Evolutionary conservation across 2,329 filamentous ascomycete species (phyloP).

Genomic region (Furcasterigmium furcatum): DNA sequence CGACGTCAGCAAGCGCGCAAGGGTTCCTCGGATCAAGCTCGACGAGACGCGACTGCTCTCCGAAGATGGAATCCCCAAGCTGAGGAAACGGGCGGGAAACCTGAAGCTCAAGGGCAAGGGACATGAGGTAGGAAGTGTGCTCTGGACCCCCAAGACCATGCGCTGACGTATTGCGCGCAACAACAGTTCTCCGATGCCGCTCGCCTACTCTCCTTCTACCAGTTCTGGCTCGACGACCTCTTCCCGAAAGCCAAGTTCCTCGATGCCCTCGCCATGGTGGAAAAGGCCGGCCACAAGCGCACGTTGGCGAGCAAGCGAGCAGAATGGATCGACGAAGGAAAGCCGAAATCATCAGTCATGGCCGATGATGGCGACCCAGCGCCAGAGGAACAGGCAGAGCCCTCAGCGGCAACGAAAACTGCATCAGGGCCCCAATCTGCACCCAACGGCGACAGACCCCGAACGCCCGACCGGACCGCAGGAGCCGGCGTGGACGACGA

Average conservation of each 20-base stretch:
- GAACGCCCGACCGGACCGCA: conserved; percentile 20
- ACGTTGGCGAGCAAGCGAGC: conserved; percentile 69
- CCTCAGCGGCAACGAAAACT: conserved; percentile 16
- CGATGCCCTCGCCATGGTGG: conserved; percentile 85
- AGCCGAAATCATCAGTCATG: conserved; percentile 41
- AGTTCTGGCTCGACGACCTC: conserved; percentile 93
- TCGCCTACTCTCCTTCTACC: conserved; percentile 83
- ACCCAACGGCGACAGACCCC: conserved; percentile 26
- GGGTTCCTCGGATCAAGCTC: conserved; percentile 74
- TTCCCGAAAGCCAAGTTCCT: conserved; percentile 93
- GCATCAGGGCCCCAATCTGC: too few relatives aligned
- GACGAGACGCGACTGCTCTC: conserved; percentile 84
- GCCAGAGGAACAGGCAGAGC: conserved; percentile 13
- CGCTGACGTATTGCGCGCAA: neutral
- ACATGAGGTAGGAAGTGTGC: conserved; percentile 63
- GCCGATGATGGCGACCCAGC: conserved; percentile 25
- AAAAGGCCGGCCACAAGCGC: conserved; percentile 88
- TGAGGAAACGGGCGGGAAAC: conserved; percentile 67
- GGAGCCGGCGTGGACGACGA: conserved; percentile 18
- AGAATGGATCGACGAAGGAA: conserved; percentile 81
- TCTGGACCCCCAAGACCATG: neutral
- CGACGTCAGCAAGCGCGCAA: conserved; percentile 72
- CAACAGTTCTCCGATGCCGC: conserved; percentile 77
- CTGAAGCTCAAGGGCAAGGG: conserved; percentile 89
- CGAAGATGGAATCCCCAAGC: conserved; percentile 75